These are phyloP conservation scores for Colletotrichum liaoningense DNA, from an alignment of 2,329 filamentous ascomycete species.

Conservation along the genomic window DNA sequence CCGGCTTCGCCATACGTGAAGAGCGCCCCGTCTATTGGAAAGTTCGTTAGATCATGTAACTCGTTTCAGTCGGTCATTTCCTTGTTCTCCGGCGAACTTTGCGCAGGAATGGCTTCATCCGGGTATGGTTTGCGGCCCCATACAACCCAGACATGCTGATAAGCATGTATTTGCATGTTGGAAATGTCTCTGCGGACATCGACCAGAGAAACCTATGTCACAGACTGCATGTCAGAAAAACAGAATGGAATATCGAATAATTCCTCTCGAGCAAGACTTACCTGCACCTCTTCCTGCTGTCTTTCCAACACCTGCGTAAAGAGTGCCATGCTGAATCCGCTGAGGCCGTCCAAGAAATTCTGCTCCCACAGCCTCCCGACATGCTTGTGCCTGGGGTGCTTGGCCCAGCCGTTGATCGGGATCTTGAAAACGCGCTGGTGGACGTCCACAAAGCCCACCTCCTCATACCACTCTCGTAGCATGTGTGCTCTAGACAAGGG, in stretches of 20 bases:
- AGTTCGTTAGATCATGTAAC: conserved; percentile 9
- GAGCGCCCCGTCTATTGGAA: neutral
- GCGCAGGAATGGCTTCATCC: conserved; percentile 40
- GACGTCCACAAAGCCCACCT: conserved; percentile 67
- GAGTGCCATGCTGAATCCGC: conserved; percentile 55
- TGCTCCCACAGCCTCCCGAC: conserved; percentile 58
- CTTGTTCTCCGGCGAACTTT: neutral
- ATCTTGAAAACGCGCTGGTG: conserved; percentile 64
- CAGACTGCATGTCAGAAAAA: too few species aligned
- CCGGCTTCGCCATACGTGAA: neutral
- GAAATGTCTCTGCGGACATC: conserved; percentile 60
- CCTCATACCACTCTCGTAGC: conserved; percentile 52
- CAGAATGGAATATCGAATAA: too few species aligned
- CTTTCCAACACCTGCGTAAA: conserved; percentile 54
- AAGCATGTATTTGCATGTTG: conserved; percentile 60
- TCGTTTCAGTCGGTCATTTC: neutral
- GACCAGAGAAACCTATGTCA: conserved; percentile 57
- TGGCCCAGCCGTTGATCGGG: conserved; percentile 66
- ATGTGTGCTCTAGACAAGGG: conserved; percentile 48
- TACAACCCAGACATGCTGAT: conserved; percentile 61
- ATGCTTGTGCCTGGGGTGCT: conserved; percentile 54
- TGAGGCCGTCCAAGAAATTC: conserved; percentile 56
- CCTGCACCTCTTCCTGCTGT: conserved; percentile 61
- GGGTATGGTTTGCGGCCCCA: conserved; percentile 61
- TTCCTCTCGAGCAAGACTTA: conserved; percentile 38